phyloP scores from a whole-genome alignment of 2,329 filamentous ascomycete species.

The Arthrocladium fulminans region DNA sequence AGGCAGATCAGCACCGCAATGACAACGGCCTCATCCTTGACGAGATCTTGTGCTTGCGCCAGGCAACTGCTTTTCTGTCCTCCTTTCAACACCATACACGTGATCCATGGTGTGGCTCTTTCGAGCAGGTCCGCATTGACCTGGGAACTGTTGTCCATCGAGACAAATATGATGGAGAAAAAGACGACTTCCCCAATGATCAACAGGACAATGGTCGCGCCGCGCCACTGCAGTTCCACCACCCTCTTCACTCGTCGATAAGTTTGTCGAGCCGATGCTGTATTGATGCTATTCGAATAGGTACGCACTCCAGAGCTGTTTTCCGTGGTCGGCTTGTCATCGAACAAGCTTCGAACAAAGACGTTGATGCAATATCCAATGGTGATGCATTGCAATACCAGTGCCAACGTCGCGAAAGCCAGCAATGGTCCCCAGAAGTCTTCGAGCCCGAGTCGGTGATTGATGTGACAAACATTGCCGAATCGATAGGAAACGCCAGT shows the following conservation, averaged over 20 bases:
- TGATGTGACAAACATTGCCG: conserved; percentile 86
- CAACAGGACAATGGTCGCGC: conserved; percentile 79
- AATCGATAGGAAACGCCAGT: conserved; percentile 94
- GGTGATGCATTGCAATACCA: conserved; percentile 74
- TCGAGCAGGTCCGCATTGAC: conserved; percentile 46
- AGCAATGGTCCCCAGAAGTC: conserved; percentile 88
- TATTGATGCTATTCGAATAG: conserved; percentile 65
- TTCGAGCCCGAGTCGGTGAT: conserved; percentile 71
- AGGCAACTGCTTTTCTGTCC: conserved; percentile 62
- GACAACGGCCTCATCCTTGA: conserved; percentile 67
- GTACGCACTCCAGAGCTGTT: conserved; percentile 52
- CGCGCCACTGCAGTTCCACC: conserved; percentile 86
- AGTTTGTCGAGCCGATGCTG: conserved; percentile 76
- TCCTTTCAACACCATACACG: conserved; percentile 54
- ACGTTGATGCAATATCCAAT: conserved; percentile 91
- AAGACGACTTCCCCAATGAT: conserved; percentile 89
- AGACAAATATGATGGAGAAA: conserved; percentile 85
- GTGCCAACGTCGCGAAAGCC: conserved; percentile 64
- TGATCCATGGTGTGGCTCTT: conserved; percentile 57
- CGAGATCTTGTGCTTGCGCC: conserved; percentile 48
- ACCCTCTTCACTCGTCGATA: conserved; percentile 81
- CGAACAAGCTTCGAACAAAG: conserved; percentile 74
- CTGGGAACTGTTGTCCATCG: conserved; percentile 65
- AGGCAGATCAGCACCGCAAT: conserved; percentile 75
- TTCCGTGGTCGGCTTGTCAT: conserved; percentile 61